A percentile compares a stretch with the other conserved stretches of the same genome.
These are phyloP conservation scores for Phaseolus coccineus DNA, from an alignment of 331 rosid genomes.

Conservation along the genomic window DNA sequence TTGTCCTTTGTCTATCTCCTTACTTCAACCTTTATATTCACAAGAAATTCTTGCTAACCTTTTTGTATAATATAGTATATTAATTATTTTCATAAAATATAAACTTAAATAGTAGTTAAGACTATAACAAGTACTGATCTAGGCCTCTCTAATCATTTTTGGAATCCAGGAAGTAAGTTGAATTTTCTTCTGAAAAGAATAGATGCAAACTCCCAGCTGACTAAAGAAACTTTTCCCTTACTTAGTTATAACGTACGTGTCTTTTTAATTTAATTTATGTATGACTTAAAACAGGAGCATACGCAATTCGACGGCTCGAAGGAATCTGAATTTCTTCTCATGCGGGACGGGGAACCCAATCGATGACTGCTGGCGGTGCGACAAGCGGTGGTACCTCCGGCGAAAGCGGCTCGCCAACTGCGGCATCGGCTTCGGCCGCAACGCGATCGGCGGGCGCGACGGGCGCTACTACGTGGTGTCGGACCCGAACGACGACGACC, in stretches of 20 bases:
- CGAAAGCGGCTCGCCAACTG: slow-evolving; percentile 82
- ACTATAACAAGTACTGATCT: no score
- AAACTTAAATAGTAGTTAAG: no score
- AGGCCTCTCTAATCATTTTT: no score
- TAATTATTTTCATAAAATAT: neutral
- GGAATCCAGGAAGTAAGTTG: no score
- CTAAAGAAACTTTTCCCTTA: neutral
- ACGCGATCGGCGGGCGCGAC: slow-evolving; percentile 90
- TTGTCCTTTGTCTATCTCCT: neutral
- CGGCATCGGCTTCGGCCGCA: slow-evolving; percentile 91
- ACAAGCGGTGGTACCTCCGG: slow-evolving; percentile 68
- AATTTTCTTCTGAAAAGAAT: neutral
- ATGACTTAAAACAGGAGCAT: slow-evolving; percentile 61
- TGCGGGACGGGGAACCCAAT: slow-evolving; percentile 92
- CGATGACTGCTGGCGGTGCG: slow-evolving; percentile 99
- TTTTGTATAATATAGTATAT: no score
- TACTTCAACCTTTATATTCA: neutral
- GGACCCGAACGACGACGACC: slow-evolving; percentile 66
- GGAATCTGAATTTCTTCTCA: slow-evolving; percentile 81
- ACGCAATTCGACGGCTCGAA: slow-evolving; percentile 71
- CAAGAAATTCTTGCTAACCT: no score
- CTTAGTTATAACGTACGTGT: neutral
- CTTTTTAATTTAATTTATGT: neutral
- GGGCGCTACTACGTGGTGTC: slow-evolving; percentile 79
- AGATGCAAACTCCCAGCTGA: neutral